Percentiles rank a stretch among this genome's conserved stretches.
Evolutionary conservation across 179 eudicot species (phyloP).

Genomic region (Gypsophila paniculata): DNA sequence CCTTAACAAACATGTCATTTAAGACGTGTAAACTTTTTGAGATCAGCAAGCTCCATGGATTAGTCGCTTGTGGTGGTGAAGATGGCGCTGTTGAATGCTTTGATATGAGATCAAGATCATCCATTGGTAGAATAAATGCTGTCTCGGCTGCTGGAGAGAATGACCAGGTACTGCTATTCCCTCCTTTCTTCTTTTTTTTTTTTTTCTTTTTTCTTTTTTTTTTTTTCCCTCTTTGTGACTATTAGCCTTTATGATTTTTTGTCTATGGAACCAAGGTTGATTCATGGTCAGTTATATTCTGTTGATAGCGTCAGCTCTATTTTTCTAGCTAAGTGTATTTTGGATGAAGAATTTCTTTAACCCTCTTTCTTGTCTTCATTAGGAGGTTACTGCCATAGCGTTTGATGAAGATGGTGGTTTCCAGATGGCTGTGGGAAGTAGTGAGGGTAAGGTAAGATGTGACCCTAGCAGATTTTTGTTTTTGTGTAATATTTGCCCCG

Average conservation of each 20-base stretch:
- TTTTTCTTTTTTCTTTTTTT: too few species aligned
- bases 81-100: constrained; percentile 98
- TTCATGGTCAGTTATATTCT: neutral
- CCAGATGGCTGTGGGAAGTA: constrained; percentile 94
- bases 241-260: neutral
- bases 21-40: constrained; percentile 5
- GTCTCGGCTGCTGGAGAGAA: constrained; percentile 53
- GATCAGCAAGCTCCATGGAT: constrained; percentile 75
- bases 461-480: neutral
- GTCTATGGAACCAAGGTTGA: too few species aligned
- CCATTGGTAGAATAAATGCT: constrained; percentile 75
- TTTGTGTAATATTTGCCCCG: neutral
- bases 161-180: constrained; percentile 46
- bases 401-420: constrained; percentile 81
- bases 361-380: constrained; percentile 15
- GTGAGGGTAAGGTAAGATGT: constrained; percentile 76
- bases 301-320: neutral
- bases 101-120: constrained; percentile 76
- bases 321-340: neutral
- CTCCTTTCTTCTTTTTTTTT: too few species aligned
- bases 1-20: neutral
- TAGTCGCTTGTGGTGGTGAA: constrained; percentile 95
- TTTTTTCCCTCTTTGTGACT: neutral
- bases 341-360: constrained; percentile 4
- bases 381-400: constrained; percentile 81